These are phyloP conservation scores for Trametes elegans DNA, from an alignment of 768 basidiomycete species.

Conservation along the genomic window DNA sequence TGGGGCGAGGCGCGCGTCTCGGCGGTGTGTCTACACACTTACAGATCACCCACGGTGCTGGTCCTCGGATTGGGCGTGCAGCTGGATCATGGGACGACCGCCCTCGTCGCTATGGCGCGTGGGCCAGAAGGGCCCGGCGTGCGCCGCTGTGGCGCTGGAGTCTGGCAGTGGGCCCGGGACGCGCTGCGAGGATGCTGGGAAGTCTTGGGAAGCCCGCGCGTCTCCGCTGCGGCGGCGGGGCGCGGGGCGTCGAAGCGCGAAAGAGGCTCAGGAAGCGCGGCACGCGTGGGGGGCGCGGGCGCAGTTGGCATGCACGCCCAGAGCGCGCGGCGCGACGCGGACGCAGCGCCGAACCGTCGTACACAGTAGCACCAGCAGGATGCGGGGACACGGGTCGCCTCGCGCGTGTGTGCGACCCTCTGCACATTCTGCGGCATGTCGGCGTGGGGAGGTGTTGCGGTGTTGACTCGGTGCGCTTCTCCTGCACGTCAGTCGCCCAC, in stretches of 20 bases:
- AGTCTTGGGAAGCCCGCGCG: not conserved
- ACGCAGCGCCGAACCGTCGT: not conserved
- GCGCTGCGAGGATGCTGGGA: conserved; percentile 10
- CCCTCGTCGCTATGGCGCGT: conserved; percentile 16
- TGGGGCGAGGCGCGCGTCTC: no score
- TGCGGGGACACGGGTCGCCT: no score
- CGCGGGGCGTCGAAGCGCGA: no score
- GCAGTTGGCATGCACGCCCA: not conserved
- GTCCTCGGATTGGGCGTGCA: not conserved
- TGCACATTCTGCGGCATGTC: no score
- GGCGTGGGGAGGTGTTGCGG: no score
- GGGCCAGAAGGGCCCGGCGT: not conserved
- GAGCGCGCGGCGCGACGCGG: not conserved
- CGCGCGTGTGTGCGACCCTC: no score
- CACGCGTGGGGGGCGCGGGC: not conserved
- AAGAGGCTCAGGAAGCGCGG: not conserved
- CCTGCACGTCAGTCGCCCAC: not conserved
- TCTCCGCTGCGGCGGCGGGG: not conserved
- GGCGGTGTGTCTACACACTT: no score
- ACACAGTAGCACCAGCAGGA: no score
- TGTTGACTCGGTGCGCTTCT: not conserved
- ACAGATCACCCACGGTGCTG: no score
- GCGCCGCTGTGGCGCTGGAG: not conserved
- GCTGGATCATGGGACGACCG: not conserved
- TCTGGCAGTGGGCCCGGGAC: not conserved